These are phyloP conservation scores for Quercus robur DNA, from an alignment of 306 rosid genomes.

Conservation along the genomic window DNA sequence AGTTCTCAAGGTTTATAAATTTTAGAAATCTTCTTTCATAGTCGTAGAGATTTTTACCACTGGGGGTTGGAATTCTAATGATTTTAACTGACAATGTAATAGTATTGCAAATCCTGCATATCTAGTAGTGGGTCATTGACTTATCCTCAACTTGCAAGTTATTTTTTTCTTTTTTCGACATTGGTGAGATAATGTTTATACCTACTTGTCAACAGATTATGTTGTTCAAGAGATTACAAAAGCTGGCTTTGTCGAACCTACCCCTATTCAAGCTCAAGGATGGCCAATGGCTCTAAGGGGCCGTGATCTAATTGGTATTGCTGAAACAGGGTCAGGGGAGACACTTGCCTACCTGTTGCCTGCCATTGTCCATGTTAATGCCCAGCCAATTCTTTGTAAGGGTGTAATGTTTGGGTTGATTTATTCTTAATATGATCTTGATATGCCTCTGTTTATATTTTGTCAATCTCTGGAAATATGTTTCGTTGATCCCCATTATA, in stretches of 20 bases:
- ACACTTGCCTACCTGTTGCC: conserved; percentile 95
- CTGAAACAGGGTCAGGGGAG: conserved; percentile 99
- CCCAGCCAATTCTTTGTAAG: conserved; percentile 89
- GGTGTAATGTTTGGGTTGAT: conserved; percentile 8
- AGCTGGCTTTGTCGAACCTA: conserved; percentile 94
- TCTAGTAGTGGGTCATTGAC: not conserved
- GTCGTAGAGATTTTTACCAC: too few species aligned
- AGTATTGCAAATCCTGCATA: not conserved
- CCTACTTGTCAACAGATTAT: conserved; percentile 50
- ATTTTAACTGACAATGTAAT: not conserved
- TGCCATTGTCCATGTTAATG: conserved; percentile 97
- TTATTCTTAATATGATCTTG: not conserved
- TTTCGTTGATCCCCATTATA: not conserved
- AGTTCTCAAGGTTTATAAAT: not conserved
- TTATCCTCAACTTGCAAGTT: conserved; percentile 2
- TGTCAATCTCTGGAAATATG: not conserved
- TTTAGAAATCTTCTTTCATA: too few species aligned
- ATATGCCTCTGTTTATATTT: not conserved
- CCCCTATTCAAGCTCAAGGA: conserved; percentile 98
- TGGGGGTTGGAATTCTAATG: too few species aligned
- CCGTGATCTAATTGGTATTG: conserved; percentile 96
- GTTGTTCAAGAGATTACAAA: conserved; percentile 78
- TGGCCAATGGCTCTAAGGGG: conserved; percentile 99
- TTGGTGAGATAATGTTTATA: not conserved
- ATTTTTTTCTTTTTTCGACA: not conserved